Evolutionary conservation across 352 stramenopile genomes (phyloP), one percentile per base, ranked within the genome.

Genomic region (Albugo candida): DNA sequence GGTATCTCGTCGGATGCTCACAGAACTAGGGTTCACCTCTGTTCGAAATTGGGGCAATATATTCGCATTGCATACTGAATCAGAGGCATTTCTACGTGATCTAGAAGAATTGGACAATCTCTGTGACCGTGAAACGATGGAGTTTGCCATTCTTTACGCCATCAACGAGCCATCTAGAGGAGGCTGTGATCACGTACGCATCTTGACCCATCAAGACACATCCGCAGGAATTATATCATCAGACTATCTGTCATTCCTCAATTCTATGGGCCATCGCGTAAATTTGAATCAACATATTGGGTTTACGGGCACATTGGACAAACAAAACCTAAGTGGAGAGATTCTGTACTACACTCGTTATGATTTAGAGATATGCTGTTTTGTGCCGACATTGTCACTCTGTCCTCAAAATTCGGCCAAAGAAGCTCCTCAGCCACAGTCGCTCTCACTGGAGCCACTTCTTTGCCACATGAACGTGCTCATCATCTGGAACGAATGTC

Each of bases 401-500:
- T 64, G 24, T 31, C 24, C 24, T 3, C 20, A 24, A 24, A 43
- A 43, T 24, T 10, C 8, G 20, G 38, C 17, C 17, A 43, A 43
- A 24, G 24, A 31, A 31, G 24, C 3, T 31, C 24, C 24, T 10
- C 48, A 11, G 10, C 11, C 13, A n/a, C 14, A 3, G 20, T 19
- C 20, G 8, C 52, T 63, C n/a, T 49, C 54, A 45, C 27, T 40
- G 2, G 41, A 48, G 2, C 24, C 24, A 3, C 52, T 86, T 1
- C 61, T 88, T 19, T 63, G 71, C 51, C 61, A 71, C 27, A 65
- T 74, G 10, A 85, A 81, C 16, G 75, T 88, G 17, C 53, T 92
- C 21, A 87, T 92, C 43, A 60, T 92, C 35, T 92, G 78, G 78
- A 92, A 88, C 45, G 78, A 92, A 43, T 83, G 64, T 36, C 78